Percentiles rank a stretch among this genome's conserved stretches.
These are phyloP conservation scores for Cicer chorassanicum DNA, from an alignment of 306 rosid species.

Conservation along the genomic window DNA sequence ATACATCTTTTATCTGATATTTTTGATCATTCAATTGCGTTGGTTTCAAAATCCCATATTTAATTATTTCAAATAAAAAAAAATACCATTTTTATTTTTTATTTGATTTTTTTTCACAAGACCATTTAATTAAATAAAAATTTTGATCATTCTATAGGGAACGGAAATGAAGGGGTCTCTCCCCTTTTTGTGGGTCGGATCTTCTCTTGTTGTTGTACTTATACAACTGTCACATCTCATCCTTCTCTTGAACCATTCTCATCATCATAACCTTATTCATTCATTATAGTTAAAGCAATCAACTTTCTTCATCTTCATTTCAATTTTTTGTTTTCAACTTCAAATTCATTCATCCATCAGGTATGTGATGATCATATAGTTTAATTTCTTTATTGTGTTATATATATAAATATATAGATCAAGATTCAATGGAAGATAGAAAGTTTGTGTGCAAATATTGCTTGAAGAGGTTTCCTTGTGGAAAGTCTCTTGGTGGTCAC, in stretches of 20 bases:
- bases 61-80: too few relatives aligned
- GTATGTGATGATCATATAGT: too few relatives aligned
- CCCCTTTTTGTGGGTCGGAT: constrained; percentile 73
- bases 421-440: constrained; percentile 48
- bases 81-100: too few relatives aligned
- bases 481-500: constrained; percentile 85
- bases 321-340: too few relatives aligned
- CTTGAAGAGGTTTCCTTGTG: constrained; percentile 65
- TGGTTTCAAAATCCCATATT: too few relatives aligned
- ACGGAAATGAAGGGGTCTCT: constrained; percentile 54
- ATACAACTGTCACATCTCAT: constrained; percentile 73
- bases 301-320: constrained; percentile 39
- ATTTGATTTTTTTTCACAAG: too few relatives aligned
- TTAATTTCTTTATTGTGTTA: too few relatives aligned
- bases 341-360: too few relatives aligned
- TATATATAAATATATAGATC: not conserved
- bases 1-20: too few relatives aligned
- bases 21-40: too few relatives aligned
- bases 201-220: constrained; percentile 57
- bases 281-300: constrained; percentile 17
- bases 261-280: not conserved
- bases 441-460: constrained; percentile 79
- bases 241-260: constrained; percentile 50
- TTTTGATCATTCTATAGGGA: constrained; percentile 48
- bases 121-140: not conserved